Conservation (phyloP, 345 rosid genomes). For the Cardamine occulta region DNA sequence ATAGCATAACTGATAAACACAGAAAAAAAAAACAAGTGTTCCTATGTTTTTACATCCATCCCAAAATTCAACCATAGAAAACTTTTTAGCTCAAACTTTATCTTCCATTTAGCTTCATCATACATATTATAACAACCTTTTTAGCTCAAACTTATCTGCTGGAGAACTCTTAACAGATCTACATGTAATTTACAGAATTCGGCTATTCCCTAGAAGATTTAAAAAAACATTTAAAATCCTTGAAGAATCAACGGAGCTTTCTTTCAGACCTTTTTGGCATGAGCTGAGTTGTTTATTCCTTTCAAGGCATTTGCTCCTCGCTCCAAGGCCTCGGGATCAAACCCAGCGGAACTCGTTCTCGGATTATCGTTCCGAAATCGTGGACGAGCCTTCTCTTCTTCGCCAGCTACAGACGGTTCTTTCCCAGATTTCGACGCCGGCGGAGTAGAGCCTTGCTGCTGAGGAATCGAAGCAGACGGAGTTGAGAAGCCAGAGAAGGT, state of each 20-base stretch:
- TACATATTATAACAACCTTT: background rate
- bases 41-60: background rate
- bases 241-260: background rate
- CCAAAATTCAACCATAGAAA: background rate
- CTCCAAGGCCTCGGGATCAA: constrained; percentile 92
- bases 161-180: background rate
- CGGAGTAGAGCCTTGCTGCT: constrained; percentile 38
- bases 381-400: constrained; percentile 46
- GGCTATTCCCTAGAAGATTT: background rate
- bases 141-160: background rate
- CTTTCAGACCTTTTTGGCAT: constrained; percentile 68
- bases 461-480: constrained; percentile 40
- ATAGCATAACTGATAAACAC: background rate
- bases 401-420: constrained; percentile 32
- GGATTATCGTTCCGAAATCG: constrained; percentile 74
- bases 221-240: background rate
- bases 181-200: background rate
- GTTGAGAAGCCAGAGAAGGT: constrained; percentile 52
- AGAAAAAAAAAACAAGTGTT: background rate
- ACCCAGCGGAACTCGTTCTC: constrained; percentile 81
- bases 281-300: constrained; percentile 65
- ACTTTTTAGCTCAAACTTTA: background rate
- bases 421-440: constrained; percentile 46
- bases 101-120: constrained; percentile 14
- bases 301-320: constrained; percentile 76